These are phyloP conservation scores for Apiotrichum sp. DNA, from an alignment of 1,284 basidiomycete genomes.

Conservation along the genomic window DNA sequence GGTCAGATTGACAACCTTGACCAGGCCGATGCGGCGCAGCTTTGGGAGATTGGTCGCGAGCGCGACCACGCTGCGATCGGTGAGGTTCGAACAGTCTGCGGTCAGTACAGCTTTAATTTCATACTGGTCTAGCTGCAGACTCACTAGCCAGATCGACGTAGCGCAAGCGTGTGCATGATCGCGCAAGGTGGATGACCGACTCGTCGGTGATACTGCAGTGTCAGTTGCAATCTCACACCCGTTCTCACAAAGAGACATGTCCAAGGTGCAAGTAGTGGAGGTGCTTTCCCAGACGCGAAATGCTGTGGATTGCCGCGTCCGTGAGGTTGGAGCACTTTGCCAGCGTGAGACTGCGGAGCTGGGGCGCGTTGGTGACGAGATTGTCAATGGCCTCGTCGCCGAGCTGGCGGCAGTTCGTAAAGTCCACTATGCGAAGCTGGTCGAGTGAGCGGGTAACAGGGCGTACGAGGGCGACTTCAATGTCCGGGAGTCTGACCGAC, in stretches of 20 bases:
- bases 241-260: conserved; percentile 61
- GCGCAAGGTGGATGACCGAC: conserved; percentile 75
- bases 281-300: conserved; percentile 81
- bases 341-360: conserved; percentile 84
- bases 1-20: conserved; percentile 84
- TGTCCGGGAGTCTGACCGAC: neutral
- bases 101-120: conserved; percentile 11
- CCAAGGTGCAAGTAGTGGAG: conserved; percentile 94
- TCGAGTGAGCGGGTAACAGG: conserved; percentile 53
- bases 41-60: conserved; percentile 77
- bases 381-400: conserved; percentile 88
- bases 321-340: conserved; percentile 86
- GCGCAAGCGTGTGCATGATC: conserved; percentile 80
- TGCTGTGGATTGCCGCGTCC: conserved; percentile 75
- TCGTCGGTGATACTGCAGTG: conserved; percentile 74
- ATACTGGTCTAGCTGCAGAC: conserved; percentile 45
- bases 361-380: conserved; percentile 78
- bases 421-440: conserved; percentile 78
- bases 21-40: conserved; percentile 88
- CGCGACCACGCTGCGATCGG: conserved; percentile 90
- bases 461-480: conserved; percentile 10
- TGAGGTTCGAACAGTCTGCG: conserved; percentile 75
- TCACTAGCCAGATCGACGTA: conserved; percentile 96
- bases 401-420: conserved; percentile 75
- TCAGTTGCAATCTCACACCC: too few species aligned